These are phyloP conservation scores for Balamuthia mandrillaris DNA, from an alignment of 208 protist genomes.

Conservation along the genomic window DNA sequence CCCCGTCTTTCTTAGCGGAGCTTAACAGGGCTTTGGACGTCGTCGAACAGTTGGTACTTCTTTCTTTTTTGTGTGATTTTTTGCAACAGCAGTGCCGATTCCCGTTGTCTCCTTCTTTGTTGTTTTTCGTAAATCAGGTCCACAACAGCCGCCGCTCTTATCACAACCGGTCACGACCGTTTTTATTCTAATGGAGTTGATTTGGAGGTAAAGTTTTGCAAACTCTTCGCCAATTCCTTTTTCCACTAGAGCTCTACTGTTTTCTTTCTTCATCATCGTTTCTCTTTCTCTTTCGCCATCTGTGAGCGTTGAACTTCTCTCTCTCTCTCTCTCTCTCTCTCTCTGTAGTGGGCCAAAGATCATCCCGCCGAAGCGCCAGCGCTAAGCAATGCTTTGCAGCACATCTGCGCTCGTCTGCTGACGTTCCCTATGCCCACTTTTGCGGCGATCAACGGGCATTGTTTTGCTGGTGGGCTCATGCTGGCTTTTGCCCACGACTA, in stretches of 20 bases:
- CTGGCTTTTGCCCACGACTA: conserved; percentile 35
- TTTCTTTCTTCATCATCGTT: background rate
- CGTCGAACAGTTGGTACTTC: too few relatives aligned
- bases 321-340: background rate
- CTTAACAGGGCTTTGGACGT: background rate
- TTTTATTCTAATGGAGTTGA: conserved; percentile 35
- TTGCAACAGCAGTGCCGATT: too few relatives aligned
- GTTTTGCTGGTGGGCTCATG: conserved; percentile 37
- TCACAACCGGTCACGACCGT: background rate
- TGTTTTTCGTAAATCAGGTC: too few relatives aligned
- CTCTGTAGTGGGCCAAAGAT: background rate
- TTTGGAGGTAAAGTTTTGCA: too few relatives aligned
- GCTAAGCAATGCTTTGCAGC: too few relatives aligned
- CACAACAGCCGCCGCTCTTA: too few relatives aligned
- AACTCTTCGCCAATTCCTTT: background rate
- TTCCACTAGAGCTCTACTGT: background rate
- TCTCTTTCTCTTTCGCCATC: background rate
- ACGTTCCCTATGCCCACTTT: conserved; percentile 11
- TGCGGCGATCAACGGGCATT: conserved; percentile 37
- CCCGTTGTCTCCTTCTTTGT: too few relatives aligned
- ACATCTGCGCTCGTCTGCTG: background rate
- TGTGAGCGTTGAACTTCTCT: background rate
- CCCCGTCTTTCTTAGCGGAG: background rate
- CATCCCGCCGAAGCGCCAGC: too few relatives aligned
- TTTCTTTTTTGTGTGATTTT: too few relatives aligned